A percentile compares a stretch with the other conserved stretches of the same genome.
phyloP scores from a whole-genome alignment of 208 protist genomes.

The Leishmania guyanensis region DNA sequence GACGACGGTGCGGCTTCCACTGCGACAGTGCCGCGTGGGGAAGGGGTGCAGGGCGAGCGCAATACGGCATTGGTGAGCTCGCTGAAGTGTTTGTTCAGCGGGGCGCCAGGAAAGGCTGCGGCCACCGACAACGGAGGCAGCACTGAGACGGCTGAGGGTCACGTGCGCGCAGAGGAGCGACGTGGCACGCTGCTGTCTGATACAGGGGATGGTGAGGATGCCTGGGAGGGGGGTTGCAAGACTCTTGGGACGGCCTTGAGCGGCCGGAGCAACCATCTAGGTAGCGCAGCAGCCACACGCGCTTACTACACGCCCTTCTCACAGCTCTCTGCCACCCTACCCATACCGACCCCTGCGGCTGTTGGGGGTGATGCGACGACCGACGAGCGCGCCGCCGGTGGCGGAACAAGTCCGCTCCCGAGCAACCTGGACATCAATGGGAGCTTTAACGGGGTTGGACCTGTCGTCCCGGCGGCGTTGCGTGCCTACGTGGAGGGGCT shows the following conservation, averaged over 20 bases:
- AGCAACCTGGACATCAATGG: constrained; percentile 8
- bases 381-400: neutral
- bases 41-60: neutral
- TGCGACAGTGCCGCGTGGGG: neutral
- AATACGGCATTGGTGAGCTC: neutral
- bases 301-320: neutral
- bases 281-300: neutral
- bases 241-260: neutral
- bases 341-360: neutral
- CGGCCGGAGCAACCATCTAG: constrained; percentile 1
- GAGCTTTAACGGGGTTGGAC: constrained; percentile 25
- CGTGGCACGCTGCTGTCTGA: neutral
- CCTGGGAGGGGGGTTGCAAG: neutral
- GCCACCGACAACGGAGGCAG: neutral
- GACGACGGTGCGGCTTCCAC: neutral
- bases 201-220: neutral
- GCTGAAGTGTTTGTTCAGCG: neutral
- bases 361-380: neutral
- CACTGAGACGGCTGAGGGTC: neutral
- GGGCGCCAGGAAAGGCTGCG: neutral
- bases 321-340: neutral
- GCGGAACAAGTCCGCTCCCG: neutral
- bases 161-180: neutral
- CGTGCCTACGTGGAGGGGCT: constrained; percentile 24
- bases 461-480: constrained; percentile 24